Evolutionary conservation across 2,329 filamentous ascomycete species (phyloP).

Genomic region (Ascochyta clinopodiicola): DNA sequence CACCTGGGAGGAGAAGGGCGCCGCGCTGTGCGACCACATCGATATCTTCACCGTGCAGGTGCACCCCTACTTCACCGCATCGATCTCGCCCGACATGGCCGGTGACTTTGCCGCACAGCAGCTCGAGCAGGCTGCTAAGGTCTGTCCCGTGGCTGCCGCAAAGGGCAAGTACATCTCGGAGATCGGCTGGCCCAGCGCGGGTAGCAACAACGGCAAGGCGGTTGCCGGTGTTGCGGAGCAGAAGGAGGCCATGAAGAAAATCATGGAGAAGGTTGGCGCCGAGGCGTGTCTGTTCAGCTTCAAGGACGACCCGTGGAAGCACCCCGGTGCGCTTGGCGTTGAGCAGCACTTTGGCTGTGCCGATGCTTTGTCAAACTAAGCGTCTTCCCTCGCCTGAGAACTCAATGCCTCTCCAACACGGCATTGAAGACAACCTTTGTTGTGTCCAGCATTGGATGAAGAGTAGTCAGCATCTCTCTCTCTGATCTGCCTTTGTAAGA

Average conservation of each 20-base stretch:
- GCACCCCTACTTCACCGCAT: constrained; percentile 91
- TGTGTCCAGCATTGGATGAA: not conserved
- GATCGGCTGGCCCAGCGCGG: constrained; percentile 83
- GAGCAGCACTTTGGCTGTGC: constrained; percentile 82
- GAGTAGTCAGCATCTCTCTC: not conserved
- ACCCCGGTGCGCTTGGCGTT: constrained; percentile 69
- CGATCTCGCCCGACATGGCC: constrained; percentile 67
- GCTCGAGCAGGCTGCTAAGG: constrained; percentile 71
- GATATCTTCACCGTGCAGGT: constrained; percentile 86
- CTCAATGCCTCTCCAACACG: too few relatives aligned
- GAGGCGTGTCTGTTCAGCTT: constrained; percentile 83
- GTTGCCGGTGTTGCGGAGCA: constrained; percentile 73
- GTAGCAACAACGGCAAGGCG: constrained; percentile 73
- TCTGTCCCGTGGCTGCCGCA: constrained; percentile 66
- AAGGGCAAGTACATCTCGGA: constrained; percentile 83
- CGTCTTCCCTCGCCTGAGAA: not conserved
- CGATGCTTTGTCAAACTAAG: constrained; percentile 50
- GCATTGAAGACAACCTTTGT: too few relatives aligned
- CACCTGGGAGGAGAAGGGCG: constrained; percentile 70
- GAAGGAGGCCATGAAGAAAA: constrained; percentile 72
- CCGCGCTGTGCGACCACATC: constrained; percentile 71
- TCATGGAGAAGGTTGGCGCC: constrained; percentile 69
- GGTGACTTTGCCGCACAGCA: constrained; percentile 78
- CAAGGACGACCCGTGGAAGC: constrained; percentile 84
- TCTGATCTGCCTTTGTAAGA: constrained; percentile 3